A percentile compares a stretch with the other conserved stretches of the same genome.
Conservation (phyloP, 345 rosid species). For the Xanthoceras sorbifolium region DNA sequence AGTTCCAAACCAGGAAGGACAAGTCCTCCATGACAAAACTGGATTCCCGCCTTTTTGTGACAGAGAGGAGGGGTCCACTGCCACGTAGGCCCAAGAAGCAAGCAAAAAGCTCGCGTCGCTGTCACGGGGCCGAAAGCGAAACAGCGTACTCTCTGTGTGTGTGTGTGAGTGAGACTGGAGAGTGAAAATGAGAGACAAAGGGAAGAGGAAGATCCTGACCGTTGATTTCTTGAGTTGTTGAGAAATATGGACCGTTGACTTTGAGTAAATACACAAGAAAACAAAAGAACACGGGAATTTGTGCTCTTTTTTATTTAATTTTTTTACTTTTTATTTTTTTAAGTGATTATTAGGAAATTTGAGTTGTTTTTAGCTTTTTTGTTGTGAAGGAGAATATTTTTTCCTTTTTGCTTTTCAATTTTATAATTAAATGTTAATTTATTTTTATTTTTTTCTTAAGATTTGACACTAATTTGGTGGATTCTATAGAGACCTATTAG, state of each 20-base stretch:
- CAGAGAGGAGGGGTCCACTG: slow-evolving; percentile 25
- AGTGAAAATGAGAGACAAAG: not conserved
- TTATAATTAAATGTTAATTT: no score
- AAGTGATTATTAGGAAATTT: slow-evolving; percentile 5
- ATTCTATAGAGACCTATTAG: no score
- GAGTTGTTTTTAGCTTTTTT: not conserved
- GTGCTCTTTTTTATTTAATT: slow-evolving; percentile 21
- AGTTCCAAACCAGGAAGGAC: not conserved
- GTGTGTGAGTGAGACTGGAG: slow-evolving; percentile 16
- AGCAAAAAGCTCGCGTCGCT: slow-evolving; percentile 31
- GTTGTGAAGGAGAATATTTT: not conserved
- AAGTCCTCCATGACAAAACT: not conserved
- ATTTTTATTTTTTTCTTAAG: no score
- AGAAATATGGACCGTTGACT: slow-evolving; percentile 30
- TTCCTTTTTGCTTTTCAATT: not conserved
- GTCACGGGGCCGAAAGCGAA: slow-evolving; percentile 57
- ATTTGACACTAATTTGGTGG: no score
- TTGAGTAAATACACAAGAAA: not conserved
- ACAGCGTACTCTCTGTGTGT: slow-evolving; percentile 44
- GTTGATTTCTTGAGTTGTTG: slow-evolving; percentile 16
- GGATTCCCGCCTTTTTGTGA: slow-evolving; percentile 41
- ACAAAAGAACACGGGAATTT: slow-evolving; percentile 23
- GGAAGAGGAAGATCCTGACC: slow-evolving; percentile 30
- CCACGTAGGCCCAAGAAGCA: slow-evolving; percentile 31
- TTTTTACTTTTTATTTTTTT: not conserved